Evolutionary conservation across 2,329 filamentous ascomycete genomes (phyloP), one percentile per base, ranked within the genome.

Genomic region (Curvularia spicifera): DNA sequence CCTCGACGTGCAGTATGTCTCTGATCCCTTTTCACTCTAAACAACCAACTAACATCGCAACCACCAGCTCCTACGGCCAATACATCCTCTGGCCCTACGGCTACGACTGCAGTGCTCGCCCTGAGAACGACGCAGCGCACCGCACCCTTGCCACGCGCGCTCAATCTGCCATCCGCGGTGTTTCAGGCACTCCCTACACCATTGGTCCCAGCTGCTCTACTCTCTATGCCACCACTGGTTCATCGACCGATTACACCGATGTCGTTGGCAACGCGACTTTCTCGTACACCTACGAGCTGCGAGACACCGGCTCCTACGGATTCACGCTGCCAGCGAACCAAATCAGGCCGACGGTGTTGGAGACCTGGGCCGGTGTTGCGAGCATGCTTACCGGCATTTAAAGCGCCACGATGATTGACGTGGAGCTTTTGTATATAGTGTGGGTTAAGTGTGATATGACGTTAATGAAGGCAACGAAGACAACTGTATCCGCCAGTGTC

Each of bases 1-100:
- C 69, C 83, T 89, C 37, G 87, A 90, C 74, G 84, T 84, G 69
- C 87, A 89, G 75, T 82, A 84, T 0, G 89, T 87, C 10, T 12
- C 5, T 13, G 20, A 28, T 9, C n/a, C n/a, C 4, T 46, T 47
- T 6, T n/a, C 24, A 22, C 33, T 12, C 6, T 4, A 1, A 3
- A 13, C 18, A 12, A 24, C 1, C 33, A 20, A 15, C 1, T 24
- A 24, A 26, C 7, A 12, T 5, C 29, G 51, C 12, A 39, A 18
- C 46, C 13, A 13, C 9, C 3, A 63, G 60, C 44, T 63, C 60
- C 13, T 63, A 63, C 48, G 60, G 60, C n/a, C 55, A 54, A 60
- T 59, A 81, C 85, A 56, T 60, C 20, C 50, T 55, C 60, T 80
- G 81, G 55, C 83, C 72, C 24, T 89, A 87, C 63, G 86, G 86